Conservation (phyloP, 78 protist genomes). For the Andalucia godoyi region DNA sequence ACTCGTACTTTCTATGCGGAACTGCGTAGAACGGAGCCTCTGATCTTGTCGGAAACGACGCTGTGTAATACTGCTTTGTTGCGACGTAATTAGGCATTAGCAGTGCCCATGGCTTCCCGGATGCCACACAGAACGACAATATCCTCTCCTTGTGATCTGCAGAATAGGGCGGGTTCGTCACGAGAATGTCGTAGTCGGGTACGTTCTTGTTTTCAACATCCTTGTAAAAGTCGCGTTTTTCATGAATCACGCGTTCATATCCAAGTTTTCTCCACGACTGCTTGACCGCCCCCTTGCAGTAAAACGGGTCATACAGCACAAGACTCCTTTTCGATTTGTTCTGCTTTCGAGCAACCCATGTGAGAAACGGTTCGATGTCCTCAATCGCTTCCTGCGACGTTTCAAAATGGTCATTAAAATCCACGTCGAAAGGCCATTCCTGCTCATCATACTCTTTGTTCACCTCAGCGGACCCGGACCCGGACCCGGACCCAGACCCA, state of each 20-base stretch:
- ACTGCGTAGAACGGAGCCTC: not conserved
- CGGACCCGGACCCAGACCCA: too few relatives aligned
- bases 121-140: not conserved
- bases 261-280: not conserved
- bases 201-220: not conserved
- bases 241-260: not conserved
- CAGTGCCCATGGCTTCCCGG: conserved; percentile 4
- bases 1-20: not conserved
- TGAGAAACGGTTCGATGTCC: not conserved
- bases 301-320: conserved; percentile 6
- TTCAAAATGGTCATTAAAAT: conserved; percentile 10
- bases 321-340: not conserved
- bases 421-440: conserved; percentile 7
- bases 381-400: not conserved
- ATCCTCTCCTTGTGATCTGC: conserved; percentile 12
- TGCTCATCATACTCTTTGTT: too few relatives aligned
- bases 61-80: not conserved
- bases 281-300: conserved; percentile 4
- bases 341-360: not conserved
- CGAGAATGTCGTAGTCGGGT: not conserved
- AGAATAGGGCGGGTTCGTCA: conserved; percentile 14
- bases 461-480: too few relatives aligned
- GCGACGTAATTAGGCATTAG: conserved; percentile 2
- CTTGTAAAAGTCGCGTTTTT: conserved; percentile 2
- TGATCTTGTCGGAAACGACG: not conserved